phyloP scores from a whole-genome alignment of 495 filamentous ascomycete species.

The Glutinoglossum americanum region DNA sequence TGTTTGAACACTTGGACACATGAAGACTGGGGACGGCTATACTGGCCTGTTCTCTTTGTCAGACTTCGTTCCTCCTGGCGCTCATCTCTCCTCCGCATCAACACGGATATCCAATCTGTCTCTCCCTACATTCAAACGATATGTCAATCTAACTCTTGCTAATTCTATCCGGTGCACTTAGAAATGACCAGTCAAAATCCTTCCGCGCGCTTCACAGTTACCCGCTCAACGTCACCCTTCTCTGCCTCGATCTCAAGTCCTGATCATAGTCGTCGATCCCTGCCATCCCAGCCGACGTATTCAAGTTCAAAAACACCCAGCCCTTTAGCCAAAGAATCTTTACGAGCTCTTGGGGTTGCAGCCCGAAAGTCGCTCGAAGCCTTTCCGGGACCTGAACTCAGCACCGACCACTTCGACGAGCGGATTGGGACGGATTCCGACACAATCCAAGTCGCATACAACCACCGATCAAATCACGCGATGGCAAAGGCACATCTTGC shows the following conservation, averaged over 20 bases:
- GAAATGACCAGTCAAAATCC: not conserved
- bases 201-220: not conserved
- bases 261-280: not conserved
- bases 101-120: not conserved
- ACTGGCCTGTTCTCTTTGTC: not conserved
- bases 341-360: not conserved
- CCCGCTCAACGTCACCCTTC: not conserved
- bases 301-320: not conserved
- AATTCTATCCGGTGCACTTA: not conserved
- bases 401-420: not conserved
- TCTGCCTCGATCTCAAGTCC: not conserved
- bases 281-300: not conserved
- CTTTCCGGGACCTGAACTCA: not conserved
- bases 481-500: not conserved
- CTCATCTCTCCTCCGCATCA: not conserved
- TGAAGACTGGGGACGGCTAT: not conserved
- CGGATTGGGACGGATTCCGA: not conserved
- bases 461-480: not conserved
- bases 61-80: not conserved
- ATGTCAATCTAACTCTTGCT: not conserved
- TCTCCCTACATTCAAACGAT: not conserved
- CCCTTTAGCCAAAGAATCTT: not conserved
- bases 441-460: constrained; percentile 1
- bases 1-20: not conserved
- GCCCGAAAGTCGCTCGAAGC: not conserved